phyloP scores from a whole-genome alignment of 2,329 filamentous ascomycete genomes.

The Beauveria caledonica region DNA sequence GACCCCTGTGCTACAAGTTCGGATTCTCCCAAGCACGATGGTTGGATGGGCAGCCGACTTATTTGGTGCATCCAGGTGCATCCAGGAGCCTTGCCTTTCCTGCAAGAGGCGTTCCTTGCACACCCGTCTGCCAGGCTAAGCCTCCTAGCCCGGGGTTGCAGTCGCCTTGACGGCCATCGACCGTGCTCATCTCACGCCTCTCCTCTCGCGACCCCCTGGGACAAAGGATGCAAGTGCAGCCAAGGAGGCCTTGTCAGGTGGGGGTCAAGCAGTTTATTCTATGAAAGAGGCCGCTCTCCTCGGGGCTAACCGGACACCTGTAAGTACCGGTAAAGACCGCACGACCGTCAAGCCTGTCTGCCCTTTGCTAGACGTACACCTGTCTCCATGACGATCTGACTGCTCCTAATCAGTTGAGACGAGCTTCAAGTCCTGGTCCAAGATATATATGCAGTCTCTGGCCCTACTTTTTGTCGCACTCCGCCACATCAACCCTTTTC shows the following conservation, averaged over 20 bases:
- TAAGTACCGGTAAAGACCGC: not conserved
- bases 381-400: not conserved
- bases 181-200: slow-evolving; percentile 1
- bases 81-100: not conserved
- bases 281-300: not conserved
- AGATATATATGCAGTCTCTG: slow-evolving; percentile 5
- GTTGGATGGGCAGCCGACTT: not conserved
- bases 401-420: not conserved
- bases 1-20: slow-evolving; percentile 2
- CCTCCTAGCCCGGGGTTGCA: not conserved
- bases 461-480: not conserved
- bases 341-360: not conserved
- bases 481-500: not conserved
- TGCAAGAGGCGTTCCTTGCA: slow-evolving; percentile 4
- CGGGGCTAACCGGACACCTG: not conserved
- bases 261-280: not conserved
- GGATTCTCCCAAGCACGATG: slow-evolving; percentile 2
- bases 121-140: not conserved
- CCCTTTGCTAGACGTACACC: not conserved
- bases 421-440: not conserved
- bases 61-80: not conserved
- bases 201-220: not conserved
- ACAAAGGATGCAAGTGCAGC: not conserved
- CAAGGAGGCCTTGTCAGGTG: slow-evolving; percentile 6
- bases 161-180: slow-evolving; percentile 3